These are phyloP conservation scores for Eremothecium gossypii DNA, from an alignment of 1,139 yeast species.

Conservation along the genomic window DNA sequence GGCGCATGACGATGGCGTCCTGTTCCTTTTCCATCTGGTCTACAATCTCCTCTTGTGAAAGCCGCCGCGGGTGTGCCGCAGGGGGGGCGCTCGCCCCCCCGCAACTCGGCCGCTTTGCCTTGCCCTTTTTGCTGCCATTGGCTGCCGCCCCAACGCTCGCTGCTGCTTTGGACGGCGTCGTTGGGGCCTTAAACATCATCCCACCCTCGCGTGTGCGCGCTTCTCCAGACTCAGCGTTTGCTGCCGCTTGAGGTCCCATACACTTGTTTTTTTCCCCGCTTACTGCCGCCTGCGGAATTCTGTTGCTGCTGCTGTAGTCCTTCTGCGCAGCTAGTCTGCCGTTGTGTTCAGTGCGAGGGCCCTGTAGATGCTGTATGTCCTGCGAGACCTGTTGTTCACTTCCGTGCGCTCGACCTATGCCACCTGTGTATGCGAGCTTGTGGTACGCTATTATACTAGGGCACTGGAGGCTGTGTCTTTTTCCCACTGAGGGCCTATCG, in stretches of 20 bases:
- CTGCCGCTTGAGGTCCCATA: no score
- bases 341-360: no score
- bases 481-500: no score
- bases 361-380: no score
- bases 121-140: not conserved
- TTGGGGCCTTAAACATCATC: not conserved
- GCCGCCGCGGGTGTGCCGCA: conserved; percentile 9
- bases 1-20: conserved; percentile 52
- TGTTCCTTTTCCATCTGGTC: conserved; percentile 63
- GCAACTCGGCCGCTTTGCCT: not conserved
- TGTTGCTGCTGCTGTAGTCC: not conserved
- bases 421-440: not conserved
- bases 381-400: no score
- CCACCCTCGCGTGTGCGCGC: no score
- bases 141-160: not conserved
- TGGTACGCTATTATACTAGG: not conserved
- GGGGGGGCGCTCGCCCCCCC: not conserved
- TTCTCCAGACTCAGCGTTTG: no score
- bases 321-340: no score
- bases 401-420: no score
- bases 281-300: no score
- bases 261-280: no score
- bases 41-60: conserved; percentile 39
- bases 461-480: not conserved
- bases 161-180: conserved; percentile 1